Evolutionary conservation across 164 flowering plant genomes (phyloP), one percentile per base, ranked within the genome.

Genomic region (Akebia trifoliata): DNA sequence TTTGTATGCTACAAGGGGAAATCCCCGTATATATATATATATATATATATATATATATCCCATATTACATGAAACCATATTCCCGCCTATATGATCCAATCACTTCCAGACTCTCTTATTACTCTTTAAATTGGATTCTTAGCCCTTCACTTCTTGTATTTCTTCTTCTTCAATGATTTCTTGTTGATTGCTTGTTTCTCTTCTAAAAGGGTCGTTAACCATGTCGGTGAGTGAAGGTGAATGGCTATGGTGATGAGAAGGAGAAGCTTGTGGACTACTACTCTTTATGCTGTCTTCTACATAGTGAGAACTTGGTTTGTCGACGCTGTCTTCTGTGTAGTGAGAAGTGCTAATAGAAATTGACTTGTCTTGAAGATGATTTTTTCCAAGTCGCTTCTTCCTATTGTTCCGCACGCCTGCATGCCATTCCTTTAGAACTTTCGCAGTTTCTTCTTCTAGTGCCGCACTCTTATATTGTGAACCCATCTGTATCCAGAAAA

Each of bases 401-500:
- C 51, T 61, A 62, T 73, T 78, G 34, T 74, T 14, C 67, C 59
- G 72, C 65, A 75, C 80, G 0, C 31, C 69, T 1, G 44, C 59
- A 24, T 80, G 81, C 88, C 88, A 78, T 40, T 69, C 56, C 56
- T 57, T 83, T 60, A 83, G 38, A 1, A 39, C 67, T 20, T 57
- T 65, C 3, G 59, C 44, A 20, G 75, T 77, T 43, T 81, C 66
- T 34, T 74, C 75, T 58, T 77, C 78, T 8, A 83, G 59, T 24
- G 69, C 64, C 15, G 78, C 71, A 12, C 63, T 68, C 56, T 83
- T 83, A 65, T 38, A 79, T 7, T 66, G 70, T 15, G 89, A 74
- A 12, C 89, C 89, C 89, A 83, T 83, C 88, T 83, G 73, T n/a
- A n/a, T 21, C 12, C 12, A 48, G 8, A 60, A 20, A 62, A n/a